phyloP scores from a whole-genome alignment of 352 stramenopile species.

The Phytophthora tubulina region DNA sequence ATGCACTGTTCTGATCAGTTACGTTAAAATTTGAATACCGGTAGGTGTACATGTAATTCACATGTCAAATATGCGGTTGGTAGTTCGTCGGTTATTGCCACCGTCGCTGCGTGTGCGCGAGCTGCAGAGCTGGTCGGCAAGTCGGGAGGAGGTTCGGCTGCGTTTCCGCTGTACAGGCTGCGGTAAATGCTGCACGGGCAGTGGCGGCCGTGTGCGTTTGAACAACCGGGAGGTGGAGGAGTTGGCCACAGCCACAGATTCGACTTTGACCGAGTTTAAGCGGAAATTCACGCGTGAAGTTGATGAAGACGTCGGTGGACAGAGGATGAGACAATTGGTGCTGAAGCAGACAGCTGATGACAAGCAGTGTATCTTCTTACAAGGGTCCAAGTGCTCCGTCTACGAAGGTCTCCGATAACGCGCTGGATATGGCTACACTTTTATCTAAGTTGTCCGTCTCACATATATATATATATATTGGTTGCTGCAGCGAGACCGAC shows the following conservation, averaged over 20 bases:
- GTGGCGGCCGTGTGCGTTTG: constrained; percentile 70
- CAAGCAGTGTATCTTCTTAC: constrained; percentile 70
- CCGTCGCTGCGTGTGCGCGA: constrained; percentile 4
- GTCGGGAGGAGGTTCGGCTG: constrained; percentile 51
- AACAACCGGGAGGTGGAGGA: constrained; percentile 67
- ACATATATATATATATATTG: background rate
- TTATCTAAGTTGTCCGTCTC: background rate
- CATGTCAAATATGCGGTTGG: background rate
- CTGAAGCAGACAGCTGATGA: constrained; percentile 66
- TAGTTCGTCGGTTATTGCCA: constrained; percentile 2
- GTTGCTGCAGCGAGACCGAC: constrained; percentile 62
- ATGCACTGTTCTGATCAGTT: too few species aligned
- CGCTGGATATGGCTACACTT: background rate
- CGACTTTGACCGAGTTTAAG: constrained; percentile 49
- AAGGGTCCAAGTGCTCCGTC: constrained; percentile 73
- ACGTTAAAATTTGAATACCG: too few species aligned
- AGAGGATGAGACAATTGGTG: constrained; percentile 42
- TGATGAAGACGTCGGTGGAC: constrained; percentile 29
- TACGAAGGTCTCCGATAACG: constrained; percentile 53
- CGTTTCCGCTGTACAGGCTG: constrained; percentile 80
- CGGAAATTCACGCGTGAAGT: constrained; percentile 42
- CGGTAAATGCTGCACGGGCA: constrained; percentile 83
- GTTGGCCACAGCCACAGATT: constrained; percentile 46
- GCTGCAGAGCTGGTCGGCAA: constrained; percentile 50
- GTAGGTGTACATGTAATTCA: background rate